Evolutionary conservation across 2,329 filamentous ascomycete species (phyloP), one percentile per base, ranked within the genome.

Genomic region (Ophiostoma triangulosporum): DNA sequence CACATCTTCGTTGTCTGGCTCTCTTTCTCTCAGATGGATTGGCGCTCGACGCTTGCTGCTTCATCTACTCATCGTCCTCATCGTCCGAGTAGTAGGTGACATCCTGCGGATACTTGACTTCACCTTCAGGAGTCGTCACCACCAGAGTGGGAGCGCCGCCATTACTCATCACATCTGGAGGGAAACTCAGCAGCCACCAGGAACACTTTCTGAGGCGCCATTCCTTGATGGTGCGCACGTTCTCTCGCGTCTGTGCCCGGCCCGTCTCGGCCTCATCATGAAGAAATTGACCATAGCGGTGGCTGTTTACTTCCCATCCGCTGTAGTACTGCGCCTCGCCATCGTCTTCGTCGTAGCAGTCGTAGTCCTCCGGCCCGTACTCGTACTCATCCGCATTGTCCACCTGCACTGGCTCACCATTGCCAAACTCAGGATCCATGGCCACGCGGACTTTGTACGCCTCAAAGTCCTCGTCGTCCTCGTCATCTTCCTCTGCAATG

Each of bases 91-190:
- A 58, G 1, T 27, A 11, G n/a, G 35, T 40, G 40, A 58, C 51
- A n/a, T 58, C 52, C 24, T 58, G 53, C 0, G 57, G 57, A 14
- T 58, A 58, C n/a, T 52, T 52, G 20, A 24, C 48, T 1, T 52
- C 36, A 6, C 57, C 55, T n/a, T 57, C 55, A 1, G 57, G 57
- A 1, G 57, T 57, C 1, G 57, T 58, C 14, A 58, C 35, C 20
- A 36, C 32, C 32, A 58, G n/a, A 4, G 46, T 9, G 0, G 57
- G 57, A 12, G 55, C 55, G 0, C 1, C 29, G 36, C 9, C 32
- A 27, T 52, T 43, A 36, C 48, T 35, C 29, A 58, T 57, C 3
- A 57, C 45, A 17, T 55, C 31, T 1, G 55, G 57, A 17, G n/a
- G n/a, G n/a, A 43, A 7, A 14, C 52, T 48, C 5, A 58, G 52